Conservation (phyloP, 441 rosid species). For the Capsella rubella region DNA sequence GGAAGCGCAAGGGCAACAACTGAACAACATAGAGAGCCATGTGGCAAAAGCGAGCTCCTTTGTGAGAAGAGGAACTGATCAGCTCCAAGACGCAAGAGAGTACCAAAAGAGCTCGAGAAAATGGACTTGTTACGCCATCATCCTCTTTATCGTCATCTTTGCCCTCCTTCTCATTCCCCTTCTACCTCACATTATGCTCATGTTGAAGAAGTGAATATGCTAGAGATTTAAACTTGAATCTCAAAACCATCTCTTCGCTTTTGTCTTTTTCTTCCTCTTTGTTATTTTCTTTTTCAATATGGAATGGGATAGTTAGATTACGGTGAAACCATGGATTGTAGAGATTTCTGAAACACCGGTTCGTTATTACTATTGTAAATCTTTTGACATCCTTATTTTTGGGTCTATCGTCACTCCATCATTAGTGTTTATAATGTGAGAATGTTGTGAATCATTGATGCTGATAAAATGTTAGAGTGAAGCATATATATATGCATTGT, state of each 20-base stretch:
- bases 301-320: conserved; percentile 34
- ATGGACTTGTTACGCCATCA: conserved; percentile 78
- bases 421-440: conserved; percentile 15
- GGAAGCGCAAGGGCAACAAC: conserved; percentile 89
- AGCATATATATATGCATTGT: conserved; percentile 13
- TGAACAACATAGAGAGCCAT: conserved; percentile 87
- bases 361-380: conserved; percentile 23
- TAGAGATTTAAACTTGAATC: conserved; percentile 55
- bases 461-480: conserved; percentile 10
- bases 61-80: conserved; percentile 79
- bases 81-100: conserved; percentile 77
- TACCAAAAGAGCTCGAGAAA: conserved; percentile 82
- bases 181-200: conserved; percentile 52
- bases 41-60: conserved; percentile 91
- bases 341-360: conserved; percentile 22
- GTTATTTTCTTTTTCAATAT: not conserved
- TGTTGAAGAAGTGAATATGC: conserved; percentile 36
- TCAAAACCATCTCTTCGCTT: conserved; percentile 19
- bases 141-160: conserved; percentile 53
- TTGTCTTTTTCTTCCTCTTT: not conserved
- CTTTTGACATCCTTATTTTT: conserved; percentile 7
- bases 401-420: not conserved
- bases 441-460: conserved; percentile 1
- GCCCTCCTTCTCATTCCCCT: conserved; percentile 59
- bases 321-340: conserved; percentile 26